Evolutionary conservation across 2,329 filamentous ascomycete species (phyloP).

Genomic region (Fusarium avenaceum): DNA sequence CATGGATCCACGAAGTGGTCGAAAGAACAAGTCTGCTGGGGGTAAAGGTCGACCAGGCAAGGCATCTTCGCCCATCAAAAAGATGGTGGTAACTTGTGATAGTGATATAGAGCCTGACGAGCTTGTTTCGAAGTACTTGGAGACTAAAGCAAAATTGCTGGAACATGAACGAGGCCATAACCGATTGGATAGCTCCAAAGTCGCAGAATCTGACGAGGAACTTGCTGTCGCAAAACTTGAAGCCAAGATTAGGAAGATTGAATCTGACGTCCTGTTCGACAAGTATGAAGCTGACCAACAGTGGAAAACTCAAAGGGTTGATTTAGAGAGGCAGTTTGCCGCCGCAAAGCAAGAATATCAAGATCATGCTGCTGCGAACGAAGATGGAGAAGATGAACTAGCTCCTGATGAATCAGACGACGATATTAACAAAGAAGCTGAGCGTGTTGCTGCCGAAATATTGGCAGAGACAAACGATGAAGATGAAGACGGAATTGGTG

Average conservation of each 20-base stretch:
- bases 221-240: slow-evolving; percentile 74
- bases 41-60: slow-evolving; percentile 46
- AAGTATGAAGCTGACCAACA: slow-evolving; percentile 72
- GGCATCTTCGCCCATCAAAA: slow-evolving; percentile 55
- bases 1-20: slow-evolving; percentile 43
- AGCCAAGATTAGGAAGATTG: slow-evolving; percentile 81
- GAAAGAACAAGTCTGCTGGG: slow-evolving; percentile 54
- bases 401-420: slow-evolving; percentile 54
- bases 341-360: slow-evolving; percentile 58
- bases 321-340: slow-evolving; percentile 73
- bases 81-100: slow-evolving; percentile 66
- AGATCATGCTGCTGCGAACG: slow-evolving; percentile 40
- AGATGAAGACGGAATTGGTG: slow-evolving; percentile 65
- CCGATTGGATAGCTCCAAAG: slow-evolving; percentile 37
- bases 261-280: slow-evolving; percentile 83
- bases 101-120: slow-evolving; percentile 82
- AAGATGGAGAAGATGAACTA: slow-evolving; percentile 42
- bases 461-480: slow-evolving; percentile 63
- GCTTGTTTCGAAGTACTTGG: slow-evolving; percentile 81
- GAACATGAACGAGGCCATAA: slow-evolving; percentile 63
- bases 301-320: slow-evolving; percentile 72
- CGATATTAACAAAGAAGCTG: slow-evolving; percentile 68
- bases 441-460: slow-evolving; percentile 70
- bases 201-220: slow-evolving; percentile 48
- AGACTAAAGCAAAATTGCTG: slow-evolving; percentile 78